Evolutionary conservation across 2,329 filamentous ascomycete genomes (phyloP), one percentile per base, ranked within the genome.

Genomic region (Cryphonectria parasitica): DNA sequence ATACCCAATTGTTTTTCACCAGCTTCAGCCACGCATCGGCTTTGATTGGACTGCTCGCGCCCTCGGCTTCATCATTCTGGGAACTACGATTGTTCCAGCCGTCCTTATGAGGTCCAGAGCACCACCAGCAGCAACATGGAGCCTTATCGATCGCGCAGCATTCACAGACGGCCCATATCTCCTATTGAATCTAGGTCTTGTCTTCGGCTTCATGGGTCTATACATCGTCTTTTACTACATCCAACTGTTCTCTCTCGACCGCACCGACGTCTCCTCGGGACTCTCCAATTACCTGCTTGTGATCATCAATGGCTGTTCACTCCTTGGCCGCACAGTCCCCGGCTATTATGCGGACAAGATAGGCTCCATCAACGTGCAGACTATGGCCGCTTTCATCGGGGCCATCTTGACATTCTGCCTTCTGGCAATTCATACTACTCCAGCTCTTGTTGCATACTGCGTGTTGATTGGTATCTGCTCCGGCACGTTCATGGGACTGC

Each of bases 221-320:
- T 86, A 85, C 74, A 79, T 84, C 56, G 78, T 82, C 2, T 83
- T 85, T 75, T 86, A 82, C 74, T 85, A 83, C 76, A 80, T 85
- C 72, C 76, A 81, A 72, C 76, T 81, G 25, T 84, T 78, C 71
- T 79, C 79, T 28, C 80, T 82, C 49, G 80, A 79, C 65, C 82
- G 81, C 74, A 79, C 78, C 60, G 77, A 83, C 62, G 79, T 81
- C 11, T 72, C 74, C 19, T 52, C 70, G 2, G 72, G 73, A 43
- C 78, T 82, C 63, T 77, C 80, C 13, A 78, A 80, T 39, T 83
- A 83, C 75, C 77, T 84, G 22, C 78, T 86, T n/a, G 76, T 77
- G 13, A 62, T 78, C 28, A 72, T 86, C 64, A 85, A 84, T 73
- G 82, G 79, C 8, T 82, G 81, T n/a, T 83, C 82, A 66, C 76